Evolutionary conservation across 1,139 yeast genomes (phyloP).

Genomic region (Hansenula sp.): DNA sequence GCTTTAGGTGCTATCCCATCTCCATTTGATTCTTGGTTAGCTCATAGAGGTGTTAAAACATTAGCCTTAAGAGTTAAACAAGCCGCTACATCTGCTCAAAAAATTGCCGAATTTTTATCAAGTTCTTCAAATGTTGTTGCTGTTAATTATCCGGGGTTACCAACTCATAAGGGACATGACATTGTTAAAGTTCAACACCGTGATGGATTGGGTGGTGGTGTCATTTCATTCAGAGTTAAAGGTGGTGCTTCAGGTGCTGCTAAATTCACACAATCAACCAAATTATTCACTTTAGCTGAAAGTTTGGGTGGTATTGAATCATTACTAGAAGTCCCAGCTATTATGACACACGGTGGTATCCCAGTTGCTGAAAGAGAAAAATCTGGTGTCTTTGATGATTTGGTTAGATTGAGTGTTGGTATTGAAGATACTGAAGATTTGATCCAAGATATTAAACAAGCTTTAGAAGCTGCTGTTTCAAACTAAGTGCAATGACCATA

Average conservation of each 20-base stretch:
- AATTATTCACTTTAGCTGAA: constrained; percentile 82
- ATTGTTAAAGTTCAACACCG: constrained; percentile 76
- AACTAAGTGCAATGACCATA: constrained; percentile 2
- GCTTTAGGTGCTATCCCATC: constrained; percentile 90
- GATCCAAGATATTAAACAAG: constrained; percentile 69
- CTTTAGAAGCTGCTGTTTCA: constrained; percentile 34
- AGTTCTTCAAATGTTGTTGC: constrained; percentile 48
- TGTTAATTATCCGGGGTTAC: constrained; percentile 82
- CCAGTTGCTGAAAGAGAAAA: constrained; percentile 77
- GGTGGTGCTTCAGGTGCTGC: constrained; percentile 82
- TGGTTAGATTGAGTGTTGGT: constrained; percentile 82
- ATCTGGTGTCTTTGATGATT: constrained; percentile 78
- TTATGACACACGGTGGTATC: constrained; percentile 92
- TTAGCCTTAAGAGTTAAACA: constrained; percentile 76
- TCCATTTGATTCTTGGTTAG: constrained; percentile 89
- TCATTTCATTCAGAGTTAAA: constrained; percentile 81
- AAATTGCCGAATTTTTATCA: constrained; percentile 66
- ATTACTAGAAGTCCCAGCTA: constrained; percentile 83
- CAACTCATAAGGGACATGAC: constrained; percentile 58
- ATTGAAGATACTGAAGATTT: constrained; percentile 82
- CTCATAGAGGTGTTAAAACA: constrained; percentile 89
- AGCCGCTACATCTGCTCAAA: constrained; percentile 62
- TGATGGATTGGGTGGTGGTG: constrained; percentile 87
- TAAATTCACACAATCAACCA: constrained; percentile 67
- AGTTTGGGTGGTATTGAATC: constrained; percentile 91